Evolutionary conservation across 1,284 basidiomycete genomes (phyloP), one percentile per base, ranked within the genome.

Genomic region (Moesziomyces sp.): DNA sequence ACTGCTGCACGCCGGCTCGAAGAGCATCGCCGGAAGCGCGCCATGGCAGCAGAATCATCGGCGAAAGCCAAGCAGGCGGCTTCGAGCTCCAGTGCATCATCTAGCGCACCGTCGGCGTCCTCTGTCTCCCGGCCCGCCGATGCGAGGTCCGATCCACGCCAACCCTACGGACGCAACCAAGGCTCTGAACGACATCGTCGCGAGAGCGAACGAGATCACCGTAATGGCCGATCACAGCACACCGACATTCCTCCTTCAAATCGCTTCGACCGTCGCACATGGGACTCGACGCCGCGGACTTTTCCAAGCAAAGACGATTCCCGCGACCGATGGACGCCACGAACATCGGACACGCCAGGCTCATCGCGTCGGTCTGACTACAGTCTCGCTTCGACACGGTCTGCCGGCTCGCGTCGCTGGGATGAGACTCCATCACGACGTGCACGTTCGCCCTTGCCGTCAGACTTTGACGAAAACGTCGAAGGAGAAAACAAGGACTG

Each of bases 391-490:
- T 61, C 58, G 1, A 65, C 55, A 19, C 60, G 62, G n/a, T 62
- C 69, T n/a, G 53, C 66, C 21, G 58, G 49, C 10, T 60, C 63
- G 21, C 68, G 65, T 26, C 50, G 71, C 46, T 76, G 75, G 77
- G 76, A 79, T 35, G 65, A 70, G 6, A 76, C 76, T 1, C 74
- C 69, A 18, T 54, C 57, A 0, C 50, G 64, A 1, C 55, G 56
- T n/a, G 45, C 26, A 30, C 24, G n/a, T 11, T 57, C 50, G 14
- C 59, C 46, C n/a, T 35, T 64, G 3, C 40, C 43, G 6, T 40
- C 63, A 1, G 89, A 90, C 7, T 89, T 90, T 44, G 90, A 86
- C 14, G 88, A 88, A 16, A 89, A 89, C 43, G 88, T 85, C 40
- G 86, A 86, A 0, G 35, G 68, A 4, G 55, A 58, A 11, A 76